Percentiles rank a stretch among this genome's conserved stretches.
These are phyloP conservation scores for Fusarium sulawesiense DNA, from an alignment of 2,329 filamentous ascomycete genomes.

Conservation along the genomic window DNA sequence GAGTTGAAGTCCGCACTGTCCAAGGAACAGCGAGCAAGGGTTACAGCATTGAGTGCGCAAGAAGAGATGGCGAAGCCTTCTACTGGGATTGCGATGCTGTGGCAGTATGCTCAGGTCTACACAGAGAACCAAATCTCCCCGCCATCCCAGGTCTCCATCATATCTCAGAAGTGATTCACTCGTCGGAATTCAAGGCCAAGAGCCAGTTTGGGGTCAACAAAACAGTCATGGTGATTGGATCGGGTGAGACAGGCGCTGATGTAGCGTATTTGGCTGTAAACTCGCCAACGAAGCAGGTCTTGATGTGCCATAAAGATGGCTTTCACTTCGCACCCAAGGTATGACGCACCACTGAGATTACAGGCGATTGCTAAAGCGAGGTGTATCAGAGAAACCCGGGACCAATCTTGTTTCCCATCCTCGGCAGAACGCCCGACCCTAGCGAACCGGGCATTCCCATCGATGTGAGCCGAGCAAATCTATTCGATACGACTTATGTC, in stretches of 20 bases:
- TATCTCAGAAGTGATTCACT: slow-evolving; percentile 50
- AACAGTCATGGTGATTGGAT: neutral
- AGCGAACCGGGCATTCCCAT: slow-evolving; percentile 1
- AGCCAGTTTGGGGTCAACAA: neutral
- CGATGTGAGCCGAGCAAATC: slow-evolving; percentile 1
- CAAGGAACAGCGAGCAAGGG: fast-evolving
- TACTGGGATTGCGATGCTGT: slow-evolving; percentile 13
- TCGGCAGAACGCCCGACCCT: neutral
- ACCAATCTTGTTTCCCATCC: neutral
- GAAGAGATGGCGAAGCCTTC: neutral
- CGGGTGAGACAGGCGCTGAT: neutral
- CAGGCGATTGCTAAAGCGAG: no score
- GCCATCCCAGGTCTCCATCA: slow-evolving; percentile 2
- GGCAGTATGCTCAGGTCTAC: slow-evolving; percentile 17
- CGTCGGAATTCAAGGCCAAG: neutral
- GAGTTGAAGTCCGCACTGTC: neutral
- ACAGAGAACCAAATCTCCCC: slow-evolving; percentile 18
- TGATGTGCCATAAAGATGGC: slow-evolving; percentile 8
- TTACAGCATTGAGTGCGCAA: fast-evolving
- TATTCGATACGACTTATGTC: neutral
- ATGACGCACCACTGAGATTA: no score
- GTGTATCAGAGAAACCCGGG: neutral
- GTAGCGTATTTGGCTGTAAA: neutral
- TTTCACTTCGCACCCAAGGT: slow-evolving; percentile 9
- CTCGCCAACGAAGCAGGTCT: neutral